phyloP scores from a whole-genome alignment of 2,329 filamentous ascomycete genomes.

The Clonostachys rosea region DNA sequence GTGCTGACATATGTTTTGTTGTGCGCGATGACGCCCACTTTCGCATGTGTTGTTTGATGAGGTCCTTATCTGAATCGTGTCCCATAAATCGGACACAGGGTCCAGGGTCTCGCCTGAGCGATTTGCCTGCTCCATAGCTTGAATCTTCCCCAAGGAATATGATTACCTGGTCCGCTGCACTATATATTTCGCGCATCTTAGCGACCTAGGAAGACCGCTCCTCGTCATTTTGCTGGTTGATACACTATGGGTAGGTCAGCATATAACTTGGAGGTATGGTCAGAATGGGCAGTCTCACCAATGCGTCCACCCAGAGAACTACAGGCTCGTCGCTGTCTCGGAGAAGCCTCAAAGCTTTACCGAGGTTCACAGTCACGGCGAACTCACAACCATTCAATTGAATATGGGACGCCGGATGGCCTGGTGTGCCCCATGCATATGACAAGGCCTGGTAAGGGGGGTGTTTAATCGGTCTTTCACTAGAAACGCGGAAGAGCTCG shows the following conservation, averaged over 20 bases:
- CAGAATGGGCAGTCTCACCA: background rate
- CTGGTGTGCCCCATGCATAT: conserved; percentile 5
- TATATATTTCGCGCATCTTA: conserved; percentile 1
- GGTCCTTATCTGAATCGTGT: background rate
- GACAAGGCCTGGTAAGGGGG: conserved; percentile 4
- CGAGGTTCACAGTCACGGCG: background rate
- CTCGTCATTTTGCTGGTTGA: conserved; percentile 1
- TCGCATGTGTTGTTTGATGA: background rate
- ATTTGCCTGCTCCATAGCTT: background rate
- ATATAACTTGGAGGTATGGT: background rate
- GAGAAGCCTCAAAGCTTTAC: background rate
- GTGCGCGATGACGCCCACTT: too few species aligned
- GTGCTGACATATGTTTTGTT: background rate
- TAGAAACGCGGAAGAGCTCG: background rate
- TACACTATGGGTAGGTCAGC: background rate
- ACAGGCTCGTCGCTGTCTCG: background rate
- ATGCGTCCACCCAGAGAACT: background rate
- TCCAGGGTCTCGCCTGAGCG: too few species aligned
- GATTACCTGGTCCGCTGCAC: background rate
- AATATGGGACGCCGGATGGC: background rate
- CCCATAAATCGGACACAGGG: background rate
- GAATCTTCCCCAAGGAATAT: background rate
- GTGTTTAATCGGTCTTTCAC: background rate
- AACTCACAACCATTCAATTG: background rate
- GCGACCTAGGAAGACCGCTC: conserved; percentile 2